phyloP scores from a whole-genome alignment of 805 yeast species.

The Pichia membranifaciens region DNA sequence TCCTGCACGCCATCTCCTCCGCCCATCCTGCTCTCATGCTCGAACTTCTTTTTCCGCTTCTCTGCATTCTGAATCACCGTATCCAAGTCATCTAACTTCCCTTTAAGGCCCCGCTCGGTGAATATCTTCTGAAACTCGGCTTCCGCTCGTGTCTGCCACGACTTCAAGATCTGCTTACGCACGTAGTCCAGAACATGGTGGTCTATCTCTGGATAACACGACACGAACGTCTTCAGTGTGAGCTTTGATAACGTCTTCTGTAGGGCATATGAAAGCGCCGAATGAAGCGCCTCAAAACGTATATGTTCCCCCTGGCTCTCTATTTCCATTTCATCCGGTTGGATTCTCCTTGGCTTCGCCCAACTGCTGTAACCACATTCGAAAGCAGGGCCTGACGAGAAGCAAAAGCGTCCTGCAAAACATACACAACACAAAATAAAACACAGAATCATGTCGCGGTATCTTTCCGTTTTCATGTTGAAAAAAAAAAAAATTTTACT shows the following conservation, averaged over 20 bases:
- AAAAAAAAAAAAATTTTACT: not conserved
- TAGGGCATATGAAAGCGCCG: constrained; percentile 32
- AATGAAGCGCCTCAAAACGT: constrained; percentile 29
- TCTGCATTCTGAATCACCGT: constrained; percentile 39
- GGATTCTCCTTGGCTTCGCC: no score
- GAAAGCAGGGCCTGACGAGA: no score
- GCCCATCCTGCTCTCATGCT: no score
- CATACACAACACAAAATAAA: no score
- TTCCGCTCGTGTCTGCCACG: constrained; percentile 38
- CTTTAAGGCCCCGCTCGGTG: constrained; percentile 38
- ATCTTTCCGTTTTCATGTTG: constrained; percentile 1
- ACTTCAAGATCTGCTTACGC: constrained; percentile 38
- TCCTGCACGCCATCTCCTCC: constrained; percentile 5
- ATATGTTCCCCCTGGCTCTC: no score
- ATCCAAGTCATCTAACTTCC: constrained; percentile 42
- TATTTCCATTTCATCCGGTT: no score
- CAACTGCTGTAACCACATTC: no score
- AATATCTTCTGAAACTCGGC: constrained; percentile 44
- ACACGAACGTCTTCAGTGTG: constrained; percentile 36
- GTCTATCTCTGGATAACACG: constrained; percentile 45
- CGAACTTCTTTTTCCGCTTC: constrained; percentile 14
- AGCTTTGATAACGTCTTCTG: constrained; percentile 41
- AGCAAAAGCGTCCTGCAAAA: no score
- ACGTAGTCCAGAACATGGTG: constrained; percentile 37
- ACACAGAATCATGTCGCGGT: constrained; percentile 1